Conservation (phyloP, 768 basidiomycete genomes). For the Suillus bovinus region DNA sequence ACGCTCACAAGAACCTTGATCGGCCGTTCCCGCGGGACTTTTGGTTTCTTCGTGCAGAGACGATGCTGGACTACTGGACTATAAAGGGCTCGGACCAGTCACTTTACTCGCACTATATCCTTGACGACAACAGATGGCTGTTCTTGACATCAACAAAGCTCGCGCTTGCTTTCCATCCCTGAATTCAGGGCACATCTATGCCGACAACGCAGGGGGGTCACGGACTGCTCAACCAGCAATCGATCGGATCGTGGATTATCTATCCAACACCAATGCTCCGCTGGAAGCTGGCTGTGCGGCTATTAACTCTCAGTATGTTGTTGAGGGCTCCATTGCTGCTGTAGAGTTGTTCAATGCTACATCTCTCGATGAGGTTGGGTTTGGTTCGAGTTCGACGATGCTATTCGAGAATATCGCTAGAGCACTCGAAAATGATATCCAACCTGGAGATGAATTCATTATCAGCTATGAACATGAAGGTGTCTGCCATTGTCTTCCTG, state of each 20-base stretch:
- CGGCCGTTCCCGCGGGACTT: not conserved
- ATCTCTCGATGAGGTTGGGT: slow-evolving; percentile 61
- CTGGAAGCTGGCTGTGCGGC: slow-evolving; percentile 69
- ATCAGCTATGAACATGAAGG: slow-evolving; percentile 82
- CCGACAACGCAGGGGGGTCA: slow-evolving; percentile 78
- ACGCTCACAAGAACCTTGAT: not conserved
- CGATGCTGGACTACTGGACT: not conserved
- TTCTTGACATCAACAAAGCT: slow-evolving; percentile 49
- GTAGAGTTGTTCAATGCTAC: slow-evolving; percentile 63
- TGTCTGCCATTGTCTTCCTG: slow-evolving; percentile 25
- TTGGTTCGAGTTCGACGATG: slow-evolving; percentile 66
- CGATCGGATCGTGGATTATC: slow-evolving; percentile 64
- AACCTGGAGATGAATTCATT: slow-evolving; percentile 70
- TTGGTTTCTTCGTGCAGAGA: not conserved
- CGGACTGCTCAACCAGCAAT: slow-evolving; percentile 57
- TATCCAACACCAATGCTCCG: slow-evolving; percentile 71
- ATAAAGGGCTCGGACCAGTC: not conserved
- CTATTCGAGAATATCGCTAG: slow-evolving; percentile 70
- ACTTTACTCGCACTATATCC: not conserved
- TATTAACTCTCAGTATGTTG: slow-evolving; percentile 52
- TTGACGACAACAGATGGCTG: slow-evolving; percentile 17
- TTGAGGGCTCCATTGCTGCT: slow-evolving; percentile 50
- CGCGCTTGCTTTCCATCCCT: slow-evolving; percentile 67
- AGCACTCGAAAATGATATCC: slow-evolving; percentile 54
- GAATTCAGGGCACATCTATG: slow-evolving; percentile 60